Base-by-base conservation (phyloP, 345 rosid genomes). In the Populus nigra region DNA sequence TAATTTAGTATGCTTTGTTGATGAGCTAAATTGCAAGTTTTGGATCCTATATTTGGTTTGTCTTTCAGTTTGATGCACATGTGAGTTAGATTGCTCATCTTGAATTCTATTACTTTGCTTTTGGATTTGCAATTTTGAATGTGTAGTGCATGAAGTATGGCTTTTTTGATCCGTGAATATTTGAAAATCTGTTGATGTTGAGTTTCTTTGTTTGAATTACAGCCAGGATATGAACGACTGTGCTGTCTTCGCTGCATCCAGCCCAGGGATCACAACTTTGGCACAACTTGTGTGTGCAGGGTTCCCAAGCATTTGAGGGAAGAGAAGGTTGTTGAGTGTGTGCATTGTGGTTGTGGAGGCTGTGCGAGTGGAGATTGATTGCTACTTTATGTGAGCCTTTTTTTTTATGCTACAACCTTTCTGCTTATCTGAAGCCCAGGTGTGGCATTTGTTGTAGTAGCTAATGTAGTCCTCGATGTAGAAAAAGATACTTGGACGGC, bases 171-270 rank as follows among this genome's bases (percentile, higher is more conserved):
- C 29, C 65, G 0, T 23, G 65, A 10, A 59, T 25, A 23, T 9
- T n/a, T n/a, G 65, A 23, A 23, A 59, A 59, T 15, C 65, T 59
- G 27, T 59, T 59, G 29, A 59, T 59, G 29, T 59, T 10, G 29
- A 59, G 63, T 53, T 53, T 35, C 47, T 72, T 10, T 79, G 43
- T 29, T 18, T 62, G 25, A 76, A 69, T 73, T 88, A 84, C 90
- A 94, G 97, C 87, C 91, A 9, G 95, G 94, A 13, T 93, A 93
- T 68, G 98, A 94, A 73, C 90, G 92, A 6, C 81, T 94, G 22
- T 93, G 97, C 81, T 91, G 98, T 88, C 80, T 93, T 73, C 85
- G 89, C 7, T 93, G 95, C 87, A 93, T 93, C 68, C 98, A 93
- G 85, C 95, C 95, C 3, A 82, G 90, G 45, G 97, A 94, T 84